These are phyloP conservation scores for Leishmania amazonensis DNA, from an alignment of 208 protist genomes.

Conservation along the genomic window DNA sequence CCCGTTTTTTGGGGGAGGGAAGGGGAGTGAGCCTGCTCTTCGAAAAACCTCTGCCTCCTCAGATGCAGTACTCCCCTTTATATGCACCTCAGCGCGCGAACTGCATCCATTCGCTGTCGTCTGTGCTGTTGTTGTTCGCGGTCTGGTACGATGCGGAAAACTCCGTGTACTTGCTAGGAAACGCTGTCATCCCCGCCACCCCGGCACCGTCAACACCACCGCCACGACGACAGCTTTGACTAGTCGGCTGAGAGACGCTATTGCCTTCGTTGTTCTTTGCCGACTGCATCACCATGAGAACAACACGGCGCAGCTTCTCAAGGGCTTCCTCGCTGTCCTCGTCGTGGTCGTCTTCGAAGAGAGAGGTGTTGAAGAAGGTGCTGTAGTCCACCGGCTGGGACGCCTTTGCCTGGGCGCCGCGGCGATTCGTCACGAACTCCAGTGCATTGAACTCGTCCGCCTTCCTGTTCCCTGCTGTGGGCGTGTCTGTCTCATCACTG, in stretches of 20 bases:
- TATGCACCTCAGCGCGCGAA: constrained; percentile 21
- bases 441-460: constrained; percentile 38
- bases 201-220: background rate
- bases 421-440: constrained; percentile 34
- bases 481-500: constrained; percentile 3
- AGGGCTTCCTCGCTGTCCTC: constrained; percentile 43
- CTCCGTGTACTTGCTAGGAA: constrained; percentile 27
- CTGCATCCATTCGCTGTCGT: constrained; percentile 26
- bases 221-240: constrained; percentile 18
- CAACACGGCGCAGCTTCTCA: constrained; percentile 38
- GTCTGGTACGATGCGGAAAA: constrained; percentile 32
- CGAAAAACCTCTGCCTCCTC: background rate
- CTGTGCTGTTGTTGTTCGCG: constrained; percentile 1
- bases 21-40: background rate
- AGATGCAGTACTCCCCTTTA: background rate
- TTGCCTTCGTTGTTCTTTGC: constrained; percentile 25
- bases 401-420: constrained; percentile 14
- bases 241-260: constrained; percentile 18
- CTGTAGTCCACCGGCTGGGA: constrained; percentile 32
- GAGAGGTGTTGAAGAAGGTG: constrained; percentile 35
- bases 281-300: constrained; percentile 44
- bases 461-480: constrained; percentile 13
- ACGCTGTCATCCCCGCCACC: background rate
- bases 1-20: background rate
- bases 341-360: constrained; percentile 48